Conservation (phyloP, 192 early-diverging fungal genomes). For the Irineochytrium annulatum region DNA sequence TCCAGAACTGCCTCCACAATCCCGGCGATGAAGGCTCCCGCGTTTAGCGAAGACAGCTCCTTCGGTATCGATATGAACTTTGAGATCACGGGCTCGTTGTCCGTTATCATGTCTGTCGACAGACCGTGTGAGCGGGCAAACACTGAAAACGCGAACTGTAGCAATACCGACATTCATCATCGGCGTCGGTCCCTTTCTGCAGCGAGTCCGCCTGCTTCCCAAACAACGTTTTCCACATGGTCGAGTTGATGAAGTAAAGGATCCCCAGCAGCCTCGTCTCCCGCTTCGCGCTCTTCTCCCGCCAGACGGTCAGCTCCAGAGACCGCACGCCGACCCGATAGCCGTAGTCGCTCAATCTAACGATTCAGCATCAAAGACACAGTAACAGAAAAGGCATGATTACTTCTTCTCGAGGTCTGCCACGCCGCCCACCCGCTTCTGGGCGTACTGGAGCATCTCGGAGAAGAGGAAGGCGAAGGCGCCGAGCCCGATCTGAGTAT, state of each 20-base stretch:
- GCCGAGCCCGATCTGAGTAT: conserved; percentile 61
- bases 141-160: neutral
- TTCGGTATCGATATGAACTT: conserved; percentile 92
- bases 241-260: conserved; percentile 90
- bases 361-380: no score
- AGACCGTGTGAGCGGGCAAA: neutral
- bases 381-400: conserved; percentile 1
- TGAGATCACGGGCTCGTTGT: conserved; percentile 88
- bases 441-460: conserved; percentile 95
- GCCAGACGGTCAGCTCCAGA: conserved; percentile 84
- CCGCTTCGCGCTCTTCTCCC: conserved; percentile 83
- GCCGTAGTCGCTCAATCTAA: conserved; percentile 85
- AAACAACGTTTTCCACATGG: conserved; percentile 92
- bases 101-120: conserved; percentile 94
- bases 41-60: conserved; percentile 88
- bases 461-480: conserved; percentile 89
- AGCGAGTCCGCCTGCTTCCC: conserved; percentile 94
- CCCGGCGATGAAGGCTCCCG: conserved; percentile 92
- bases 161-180: conserved; percentile 84
- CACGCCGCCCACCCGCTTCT: conserved; percentile 90
- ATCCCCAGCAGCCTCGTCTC: conserved; percentile 86
- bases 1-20: conserved; percentile 93
- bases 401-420: conserved; percentile 94
- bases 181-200: conserved; percentile 92
- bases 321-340: conserved; percentile 87